Evolutionary conservation across 768 basidiomycete species (phyloP).

Genomic region (Gloeostereum incarnatum): DNA sequence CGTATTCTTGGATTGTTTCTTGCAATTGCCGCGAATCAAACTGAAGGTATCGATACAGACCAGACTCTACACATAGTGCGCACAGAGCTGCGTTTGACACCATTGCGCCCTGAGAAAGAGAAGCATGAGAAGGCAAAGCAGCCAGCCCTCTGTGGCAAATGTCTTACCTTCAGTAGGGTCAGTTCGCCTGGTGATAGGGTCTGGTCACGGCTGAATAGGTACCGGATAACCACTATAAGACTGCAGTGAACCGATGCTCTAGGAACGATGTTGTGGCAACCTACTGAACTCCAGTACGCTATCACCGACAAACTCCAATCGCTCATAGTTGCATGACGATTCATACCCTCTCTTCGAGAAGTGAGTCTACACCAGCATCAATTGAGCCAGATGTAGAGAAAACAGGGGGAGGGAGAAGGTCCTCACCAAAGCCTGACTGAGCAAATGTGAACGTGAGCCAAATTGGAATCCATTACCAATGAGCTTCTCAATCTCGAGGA

Average conservation of each 20-base stretch:
- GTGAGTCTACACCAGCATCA: slow-evolving; percentile 46
- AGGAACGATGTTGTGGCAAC: slow-evolving; percentile 16
- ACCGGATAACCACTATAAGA: slow-evolving; percentile 56
- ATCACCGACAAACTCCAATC: slow-evolving; percentile 82
- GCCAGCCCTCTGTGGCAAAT: not conserved
- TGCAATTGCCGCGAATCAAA: slow-evolving; percentile 43
- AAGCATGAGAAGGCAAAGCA: slow-evolving; percentile 20
- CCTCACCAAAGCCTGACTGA: slow-evolving; percentile 67
- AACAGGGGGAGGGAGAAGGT: not conserved
- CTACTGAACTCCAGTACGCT: slow-evolving; percentile 76
- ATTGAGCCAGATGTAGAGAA: slow-evolving; percentile 1
- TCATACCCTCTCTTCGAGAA: slow-evolving; percentile 48
- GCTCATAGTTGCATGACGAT: slow-evolving; percentile 55
- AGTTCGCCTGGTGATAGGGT: slow-evolving; percentile 67
- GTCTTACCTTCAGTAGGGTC: slow-evolving; percentile 63
- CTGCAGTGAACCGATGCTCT: slow-evolving; percentile 6
- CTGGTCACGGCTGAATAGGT: slow-evolving; percentile 58
- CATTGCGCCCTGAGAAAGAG: slow-evolving; percentile 73
- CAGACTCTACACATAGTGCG: slow-evolving; percentile 63
- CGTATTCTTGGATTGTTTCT: slow-evolving; percentile 44
- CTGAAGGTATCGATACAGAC: slow-evolving; percentile 53
- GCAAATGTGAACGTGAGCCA: slow-evolving; percentile 49
- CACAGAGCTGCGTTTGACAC: slow-evolving; percentile 75
- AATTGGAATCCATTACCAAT: slow-evolving; percentile 57
- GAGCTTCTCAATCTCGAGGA: slow-evolving; percentile 51